Conservation (phyloP, 768 basidiomycete species). For the Tricholoma flavovirens region DNA sequence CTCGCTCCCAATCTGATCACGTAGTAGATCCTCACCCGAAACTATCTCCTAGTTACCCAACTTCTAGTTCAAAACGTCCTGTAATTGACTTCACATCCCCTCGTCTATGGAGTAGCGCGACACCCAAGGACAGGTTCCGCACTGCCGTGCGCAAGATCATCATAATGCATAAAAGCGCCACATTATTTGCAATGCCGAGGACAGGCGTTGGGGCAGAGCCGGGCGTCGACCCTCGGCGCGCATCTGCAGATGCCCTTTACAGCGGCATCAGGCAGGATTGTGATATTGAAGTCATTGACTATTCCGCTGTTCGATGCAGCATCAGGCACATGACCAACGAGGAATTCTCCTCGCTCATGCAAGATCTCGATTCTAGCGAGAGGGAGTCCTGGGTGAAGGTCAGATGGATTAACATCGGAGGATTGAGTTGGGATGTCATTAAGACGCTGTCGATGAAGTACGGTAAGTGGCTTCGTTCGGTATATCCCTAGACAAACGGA, state of each 20-base stretch:
- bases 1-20: background rate
- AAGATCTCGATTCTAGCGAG: slow-evolving; percentile 35
- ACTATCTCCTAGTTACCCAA: background rate
- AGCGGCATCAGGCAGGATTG: slow-evolving; percentile 57
- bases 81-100: slow-evolving; percentile 2
- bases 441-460: slow-evolving; percentile 62
- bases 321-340: slow-evolving; percentile 52
- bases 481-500: background rate
- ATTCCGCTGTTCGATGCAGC: slow-evolving; percentile 50
- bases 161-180: slow-evolving; percentile 51
- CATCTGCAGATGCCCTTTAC: slow-evolving; percentile 49
- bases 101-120: slow-evolving; percentile 12
- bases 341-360: slow-evolving; percentile 55
- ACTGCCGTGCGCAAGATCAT: slow-evolving; percentile 57
- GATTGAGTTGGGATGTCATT: slow-evolving; percentile 68
- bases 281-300: slow-evolving; percentile 62
- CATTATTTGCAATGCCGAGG: slow-evolving; percentile 24
- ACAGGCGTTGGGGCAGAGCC: slow-evolving; percentile 60
- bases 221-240: slow-evolving; percentile 61
- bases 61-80: slow-evolving; percentile 5
- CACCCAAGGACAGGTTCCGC: slow-evolving; percentile 50
- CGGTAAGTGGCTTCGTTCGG: slow-evolving; percentile 32
- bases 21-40: slow-evolving; percentile 2
- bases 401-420: slow-evolving; percentile 70
- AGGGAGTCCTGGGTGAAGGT: slow-evolving; percentile 62